Evolutionary conservation across 75 land plant species (phyloP), one percentile per base, ranked within the genome.

Genomic region (Chamaecyparis obtusa): DNA sequence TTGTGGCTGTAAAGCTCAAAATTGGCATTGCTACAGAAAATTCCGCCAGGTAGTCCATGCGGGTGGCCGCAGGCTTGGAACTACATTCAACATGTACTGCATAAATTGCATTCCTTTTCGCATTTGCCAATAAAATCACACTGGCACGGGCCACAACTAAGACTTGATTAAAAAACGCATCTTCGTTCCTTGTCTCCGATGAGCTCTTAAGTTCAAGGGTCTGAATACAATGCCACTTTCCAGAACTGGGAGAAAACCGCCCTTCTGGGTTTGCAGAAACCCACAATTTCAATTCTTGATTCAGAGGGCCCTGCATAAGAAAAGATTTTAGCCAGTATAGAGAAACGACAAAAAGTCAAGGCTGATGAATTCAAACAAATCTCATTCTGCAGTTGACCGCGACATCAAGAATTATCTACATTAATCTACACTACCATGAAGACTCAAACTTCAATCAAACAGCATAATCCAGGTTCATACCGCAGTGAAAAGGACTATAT

Each of bases 1-100:
- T 91, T 55, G 99, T 96, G 76, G 93, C 99, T 41, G 96, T 95
- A 83, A 96, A 88, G 89, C 99, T 97, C 87, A 97, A 89, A 85
- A 97, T 94, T 48, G 98, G 99, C 92, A 94, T 96, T 17, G 94
- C 90, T n/a, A 97, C 99, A 87, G 94, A 91, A 81, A 97, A 96
- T 74, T 96, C 99, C 83, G 99, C 92, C 39, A 97, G 88, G 86
- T 96, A 97, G 89, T 96, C 98, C 95, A 96, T 95, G 69, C 89
- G 87, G 1, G 97, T 91, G 11, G 94, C 83, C 4, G 86, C 87
- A 16, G 98, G 94, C 86, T 84, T 85, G 84, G 83, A 30, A 46
- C 96, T 96, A 89, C 92, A 94, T 9, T 96, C 95, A 13, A 97
- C 81, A 85, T 97, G 99, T 6, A 96, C 88, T 3, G 92, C 98